These are phyloP conservation scores for Pleurotus sapidus DNA, from an alignment of 768 basidiomycete species.

Conservation along the genomic window DNA sequence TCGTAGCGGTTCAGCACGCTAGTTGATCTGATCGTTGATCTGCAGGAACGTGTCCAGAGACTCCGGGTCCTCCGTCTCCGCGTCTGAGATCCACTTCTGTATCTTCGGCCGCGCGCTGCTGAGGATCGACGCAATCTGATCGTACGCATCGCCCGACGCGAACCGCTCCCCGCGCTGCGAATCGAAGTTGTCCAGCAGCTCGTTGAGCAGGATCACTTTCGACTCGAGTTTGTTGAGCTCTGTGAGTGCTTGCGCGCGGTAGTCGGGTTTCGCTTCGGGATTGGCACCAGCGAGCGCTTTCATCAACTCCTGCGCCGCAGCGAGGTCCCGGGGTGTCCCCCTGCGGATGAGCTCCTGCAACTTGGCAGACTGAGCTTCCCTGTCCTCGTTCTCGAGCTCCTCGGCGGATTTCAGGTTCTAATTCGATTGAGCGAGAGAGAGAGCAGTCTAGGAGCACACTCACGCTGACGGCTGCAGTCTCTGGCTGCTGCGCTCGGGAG, in stretches of 20 bases:
- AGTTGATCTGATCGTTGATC: slow-evolving; percentile 98
- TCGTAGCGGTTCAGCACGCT: slow-evolving; percentile 88
- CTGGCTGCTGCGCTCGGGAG: slow-evolving; percentile 25
- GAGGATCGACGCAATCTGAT: slow-evolving; percentile 92
- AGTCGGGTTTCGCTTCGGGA: slow-evolving; percentile 92
- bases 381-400: slow-evolving; percentile 93
- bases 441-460: slow-evolving; percentile 20
- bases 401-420: slow-evolving; percentile 93
- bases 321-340: slow-evolving; percentile 93
- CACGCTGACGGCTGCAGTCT: slow-evolving; percentile 27
- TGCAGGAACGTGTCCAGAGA: slow-evolving; percentile 91
- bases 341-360: slow-evolving; percentile 97
- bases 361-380: slow-evolving; percentile 93
- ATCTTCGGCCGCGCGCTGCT: slow-evolving; percentile 85
- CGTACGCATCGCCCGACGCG: slow-evolving; percentile 88
- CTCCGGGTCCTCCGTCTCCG: slow-evolving; percentile 84
- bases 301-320: slow-evolving; percentile 96
- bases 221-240: slow-evolving; percentile 94
- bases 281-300: slow-evolving; percentile 93
- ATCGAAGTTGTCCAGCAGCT: slow-evolving; percentile 94
- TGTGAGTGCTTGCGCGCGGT: slow-evolving; percentile 81
- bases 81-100: slow-evolving; percentile 97
- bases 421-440: too few species aligned
- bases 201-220: slow-evolving; percentile 93
- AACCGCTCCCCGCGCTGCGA: slow-evolving; percentile 70